A percentile compares a stretch with the other conserved stretches of the same genome.
These are phyloP conservation scores for Coniferiporia sulphurascens DNA, from an alignment of 1,284 basidiomycete species.

Conservation along the genomic window DNA sequence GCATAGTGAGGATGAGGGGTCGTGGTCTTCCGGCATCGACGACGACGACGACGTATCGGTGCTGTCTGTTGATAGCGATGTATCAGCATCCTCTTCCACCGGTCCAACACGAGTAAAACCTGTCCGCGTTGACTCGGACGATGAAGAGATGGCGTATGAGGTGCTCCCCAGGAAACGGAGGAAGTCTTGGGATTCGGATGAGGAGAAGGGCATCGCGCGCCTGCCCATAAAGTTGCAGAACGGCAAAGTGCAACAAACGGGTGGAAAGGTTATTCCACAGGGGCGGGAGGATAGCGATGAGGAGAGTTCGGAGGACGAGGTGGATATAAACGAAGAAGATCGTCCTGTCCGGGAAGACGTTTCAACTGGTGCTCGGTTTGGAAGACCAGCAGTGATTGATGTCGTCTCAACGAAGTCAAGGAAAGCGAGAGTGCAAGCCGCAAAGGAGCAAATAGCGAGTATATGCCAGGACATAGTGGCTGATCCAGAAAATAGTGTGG, in stretches of 20 bases:
- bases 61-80: constrained; percentile 19
- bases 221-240: constrained; percentile 84
- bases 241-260: constrained; percentile 63
- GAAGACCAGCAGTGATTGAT: constrained; percentile 74
- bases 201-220: constrained; percentile 53
- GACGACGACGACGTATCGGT: constrained; percentile 23
- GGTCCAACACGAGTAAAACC: constrained; percentile 22
- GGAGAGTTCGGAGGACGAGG: constrained; percentile 38
- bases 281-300: constrained; percentile 26
- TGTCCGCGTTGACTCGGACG: constrained; percentile 45
- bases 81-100: constrained; percentile 21
- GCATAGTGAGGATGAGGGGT: constrained; percentile 29
- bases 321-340: constrained; percentile 34
- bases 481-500: constrained; percentile 79
- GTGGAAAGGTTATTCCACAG: constrained; percentile 29
- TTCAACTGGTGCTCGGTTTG: constrained; percentile 74
- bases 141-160: constrained; percentile 68
- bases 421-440: constrained; percentile 64
- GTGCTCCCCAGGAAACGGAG: constrained; percentile 47
- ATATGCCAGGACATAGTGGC: constrained; percentile 87
- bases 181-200: constrained; percentile 39
- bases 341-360: constrained; percentile 53
- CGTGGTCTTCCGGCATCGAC: constrained; percentile 27
- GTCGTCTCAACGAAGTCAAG: constrained; percentile 68
- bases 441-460: constrained; percentile 86